Percentiles rank a stretch among this genome's conserved stretches.
phyloP scores from a whole-genome alignment of 1,284 basidiomycete species.

The Mixia osmundae region DNA sequence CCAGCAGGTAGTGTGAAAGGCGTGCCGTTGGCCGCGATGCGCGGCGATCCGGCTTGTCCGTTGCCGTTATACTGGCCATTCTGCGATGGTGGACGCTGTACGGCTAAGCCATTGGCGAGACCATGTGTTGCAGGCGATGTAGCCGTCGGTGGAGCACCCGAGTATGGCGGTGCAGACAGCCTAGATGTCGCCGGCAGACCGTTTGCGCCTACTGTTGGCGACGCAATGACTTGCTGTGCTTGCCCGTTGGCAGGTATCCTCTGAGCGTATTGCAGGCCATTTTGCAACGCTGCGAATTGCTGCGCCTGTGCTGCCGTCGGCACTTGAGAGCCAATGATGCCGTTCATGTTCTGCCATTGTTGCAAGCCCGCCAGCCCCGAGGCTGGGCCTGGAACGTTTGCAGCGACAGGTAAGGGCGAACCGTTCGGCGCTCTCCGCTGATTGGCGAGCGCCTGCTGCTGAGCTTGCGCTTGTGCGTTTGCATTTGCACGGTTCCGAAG shows the following conservation, averaged over 20 bases:
- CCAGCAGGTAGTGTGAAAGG: too few relatives aligned
- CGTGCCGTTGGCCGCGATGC: too few relatives aligned
- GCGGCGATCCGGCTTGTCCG: too few relatives aligned
- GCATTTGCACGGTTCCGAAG: not conserved
- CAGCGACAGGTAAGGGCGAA: not conserved
- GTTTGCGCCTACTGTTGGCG: slow-evolving; percentile 7
- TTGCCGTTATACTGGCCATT: too few relatives aligned
- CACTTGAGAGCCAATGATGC: slow-evolving; percentile 1
- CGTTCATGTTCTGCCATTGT: slow-evolving; percentile 4
- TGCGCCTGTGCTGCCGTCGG: not conserved
- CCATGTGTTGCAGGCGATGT: not conserved
- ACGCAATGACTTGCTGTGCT: not conserved
- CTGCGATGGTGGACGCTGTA: too few relatives aligned
- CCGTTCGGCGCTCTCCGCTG: not conserved
- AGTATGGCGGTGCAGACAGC: slow-evolving; percentile 9
- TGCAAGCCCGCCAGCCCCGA: not conserved
- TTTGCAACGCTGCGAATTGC: not conserved
- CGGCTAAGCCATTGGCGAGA: too few relatives aligned
- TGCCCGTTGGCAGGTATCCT: slow-evolving; percentile 5
- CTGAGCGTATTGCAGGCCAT: slow-evolving; percentile 3
- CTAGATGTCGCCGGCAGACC: slow-evolving; percentile 10
- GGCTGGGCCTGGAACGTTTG: not conserved
- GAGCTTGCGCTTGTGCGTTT: not conserved
- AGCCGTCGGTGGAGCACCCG: not conserved
- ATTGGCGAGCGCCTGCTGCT: not conserved